Evolutionary conservation across 306 rosid genomes (phyloP), one percentile per base, ranked within the genome.

Genomic region (Gastrolobium villosum): DNA sequence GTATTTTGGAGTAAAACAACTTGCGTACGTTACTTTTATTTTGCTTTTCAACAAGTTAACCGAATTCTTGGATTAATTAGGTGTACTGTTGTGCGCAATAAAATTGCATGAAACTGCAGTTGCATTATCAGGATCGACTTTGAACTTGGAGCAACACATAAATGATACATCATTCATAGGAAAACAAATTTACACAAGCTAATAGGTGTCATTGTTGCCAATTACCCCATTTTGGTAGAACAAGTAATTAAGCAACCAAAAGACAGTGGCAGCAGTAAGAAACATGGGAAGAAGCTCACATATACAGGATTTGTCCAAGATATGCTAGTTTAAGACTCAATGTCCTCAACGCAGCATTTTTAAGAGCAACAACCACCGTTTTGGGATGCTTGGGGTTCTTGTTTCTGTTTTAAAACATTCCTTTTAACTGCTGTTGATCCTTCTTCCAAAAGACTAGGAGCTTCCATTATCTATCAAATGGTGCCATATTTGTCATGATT

Each of bases 371-470:
- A 95, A 46, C 81, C 85, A 20, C 86, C 79, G 31, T 69, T 71
- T 72, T 83, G 84, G 41, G 89, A 78, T 57, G 88, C 70, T 74
- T 89, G 90, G 57, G 86, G 57, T 79, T 88, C 93, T 70, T 83
- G 93, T 62, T 91, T 89, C 82, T 72, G 97, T 85, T 91, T 93
- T 79, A 90, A 77, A 40, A 88, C 87, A 83, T 88, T 93, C 80
- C 94, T 89, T 85, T 95, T 95, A 49, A 75, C 87, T 56, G 79
- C 87, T 64, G 82, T 87, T 15, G 99, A 91, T 36, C 98, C 99
- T 87, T 91, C 94, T 83, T 94, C 93, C 86, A 93, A 78, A 5
- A 95, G 96, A 79, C 96, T 88, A 11, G 99, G 99, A 75, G 88
- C 90, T 84, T 91, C 99, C 98, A 92, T 91, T 79, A 92, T 95